Evolutionary conservation across 306 rosid species (phyloP), one percentile per base, ranked within the genome.

Genomic region (Pterocarpus macrocarpus): DNA sequence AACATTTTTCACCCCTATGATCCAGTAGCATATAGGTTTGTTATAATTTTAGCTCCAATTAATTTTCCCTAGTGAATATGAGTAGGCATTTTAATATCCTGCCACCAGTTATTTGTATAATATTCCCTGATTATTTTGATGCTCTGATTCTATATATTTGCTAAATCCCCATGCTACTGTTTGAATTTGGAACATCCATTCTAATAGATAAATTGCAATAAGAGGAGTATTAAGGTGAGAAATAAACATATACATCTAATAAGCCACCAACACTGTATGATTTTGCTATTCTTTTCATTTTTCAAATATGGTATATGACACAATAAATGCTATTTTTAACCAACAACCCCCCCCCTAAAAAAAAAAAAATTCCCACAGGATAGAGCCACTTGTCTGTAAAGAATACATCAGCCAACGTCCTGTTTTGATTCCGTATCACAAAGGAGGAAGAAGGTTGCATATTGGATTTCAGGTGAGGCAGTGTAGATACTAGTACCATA

Each of bases 1-100:
- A 96, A 96, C 89, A 92, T 96, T 85, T 96, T 96, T 90, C 99
- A 96, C 76, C 99, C 99, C 41, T 96, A 73, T 81, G 99, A 96
- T 86, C 99, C 99, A 14, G 99, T 96, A 69, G 99, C 97, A 81
- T 96, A 93, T 81, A 93, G 99, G 99, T 93, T 39, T 86, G 85
- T 72, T 49, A 68, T 63, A 76, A 57, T 58, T 81, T 62, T 73
- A 70, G 52, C 77, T 72, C 39, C 28, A 55, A 62, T 63, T 64
- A 70, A 61, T 50, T 72, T 72, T 55, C 63, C 61, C 39, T 16
- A 7, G 64, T 38, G 53, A 71, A 10, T 82, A 41, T 28, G 58
- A 64, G 28, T 65, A 66, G 15, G 36, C 79, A 53, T 68, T 10
- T 32, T 33, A 68, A 53, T 71, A 61, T 58, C n/a, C 30, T 59